Base-by-base conservation (phyloP, 192 early-diverging fungal genomes). In the Podochytrium sp. region DNA sequence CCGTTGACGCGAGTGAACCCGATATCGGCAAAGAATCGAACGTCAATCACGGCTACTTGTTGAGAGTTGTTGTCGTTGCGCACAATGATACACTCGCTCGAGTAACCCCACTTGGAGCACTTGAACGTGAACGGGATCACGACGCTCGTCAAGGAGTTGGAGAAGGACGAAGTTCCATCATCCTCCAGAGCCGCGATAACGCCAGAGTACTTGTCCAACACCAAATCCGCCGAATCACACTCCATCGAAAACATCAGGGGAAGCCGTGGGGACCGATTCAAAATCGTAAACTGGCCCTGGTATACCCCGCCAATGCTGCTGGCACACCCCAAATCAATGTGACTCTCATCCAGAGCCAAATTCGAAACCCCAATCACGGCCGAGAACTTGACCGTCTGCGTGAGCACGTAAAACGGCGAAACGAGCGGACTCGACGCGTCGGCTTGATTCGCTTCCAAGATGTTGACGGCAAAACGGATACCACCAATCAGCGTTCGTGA, bases 341-440 rank as follows among this genome's bases (percentile, higher is more conserved):
- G 29, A 0, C 74, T 80, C 20, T 89, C 80, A 0, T 91, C 91
- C 0, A 94, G 82, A n/a, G 83, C 75, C 23, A 94, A 72, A 68
- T 90, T 78, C 2, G 94, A 94, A 25, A 90, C 87, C 2, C 94
- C 94, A 78, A 95, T 94, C 23, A 90, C 79, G 0, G 94, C 91
- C 3, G 81, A 87, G 47, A 95, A 95, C 63, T 90, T 92, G 32
- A 93, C 85, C 0, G 91, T 92, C 64, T 95, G 93, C 6, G 85
- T 89, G 5, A 81, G 74, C 18, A 91, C 77, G 32, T 81, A 78
- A n/a, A 88, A 73, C 20, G 88, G 63, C 1, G 38, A 25, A 41
- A 47, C 23, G 10, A 47, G 20, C 7, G 43, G 20, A 6, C 16
- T 23, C 7, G 52, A 20, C 7, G 52, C 52, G 4, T 41, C 43